A percentile compares a stretch with the other conserved stretches of the same genome.
Conservation (phyloP, 176 grass and related monocot genomes). For the Musa itinerans region DNA sequence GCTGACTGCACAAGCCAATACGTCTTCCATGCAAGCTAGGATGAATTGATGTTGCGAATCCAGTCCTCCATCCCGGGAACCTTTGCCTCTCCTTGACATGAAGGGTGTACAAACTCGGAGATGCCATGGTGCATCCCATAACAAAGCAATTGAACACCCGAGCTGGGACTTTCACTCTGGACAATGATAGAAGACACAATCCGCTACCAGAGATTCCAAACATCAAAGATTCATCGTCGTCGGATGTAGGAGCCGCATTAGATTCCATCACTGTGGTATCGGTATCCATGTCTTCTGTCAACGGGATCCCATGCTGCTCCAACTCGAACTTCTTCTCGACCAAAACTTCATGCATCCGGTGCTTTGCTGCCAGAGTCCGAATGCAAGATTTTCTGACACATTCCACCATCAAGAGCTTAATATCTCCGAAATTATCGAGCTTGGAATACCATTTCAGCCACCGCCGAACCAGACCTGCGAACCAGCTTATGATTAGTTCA, state of each 20-base stretch:
- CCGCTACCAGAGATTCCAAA: slow-evolving; percentile 71
- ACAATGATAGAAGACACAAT: slow-evolving; percentile 67
- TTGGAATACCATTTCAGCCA: slow-evolving; percentile 75
- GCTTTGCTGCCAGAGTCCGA: slow-evolving; percentile 80
- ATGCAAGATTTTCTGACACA: slow-evolving; percentile 87
- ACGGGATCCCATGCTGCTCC: slow-evolving; percentile 58
- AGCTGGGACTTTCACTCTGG: slow-evolving; percentile 61
- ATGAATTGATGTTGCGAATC: slow-evolving; percentile 80
- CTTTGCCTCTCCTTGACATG: slow-evolving; percentile 72
- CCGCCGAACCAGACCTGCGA: slow-evolving; percentile 69
- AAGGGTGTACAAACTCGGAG: slow-evolving; percentile 72
- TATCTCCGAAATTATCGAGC: slow-evolving; percentile 75
- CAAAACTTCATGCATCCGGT: slow-evolving; percentile 66
- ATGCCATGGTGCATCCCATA: slow-evolving; percentile 54
- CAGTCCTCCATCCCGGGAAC: slow-evolving; percentile 86
- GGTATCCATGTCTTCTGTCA: slow-evolving; percentile 48
- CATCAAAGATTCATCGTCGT: slow-evolving; percentile 58
- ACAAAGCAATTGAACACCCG: slow-evolving; percentile 67
- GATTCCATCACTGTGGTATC: slow-evolving; percentile 28
- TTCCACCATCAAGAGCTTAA: slow-evolving; percentile 56
- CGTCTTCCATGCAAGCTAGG: slow-evolving; percentile 55
- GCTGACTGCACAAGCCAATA: slow-evolving; percentile 73
- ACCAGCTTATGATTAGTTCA: slow-evolving; percentile 84
- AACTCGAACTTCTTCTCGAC: slow-evolving; percentile 89
- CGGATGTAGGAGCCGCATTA: slow-evolving; percentile 9